Percentiles rank a stretch among this genome's conserved stretches.
Conservation (phyloP, 2,329 filamentous ascomycete genomes). For the Ilyonectria sp. region DNA sequence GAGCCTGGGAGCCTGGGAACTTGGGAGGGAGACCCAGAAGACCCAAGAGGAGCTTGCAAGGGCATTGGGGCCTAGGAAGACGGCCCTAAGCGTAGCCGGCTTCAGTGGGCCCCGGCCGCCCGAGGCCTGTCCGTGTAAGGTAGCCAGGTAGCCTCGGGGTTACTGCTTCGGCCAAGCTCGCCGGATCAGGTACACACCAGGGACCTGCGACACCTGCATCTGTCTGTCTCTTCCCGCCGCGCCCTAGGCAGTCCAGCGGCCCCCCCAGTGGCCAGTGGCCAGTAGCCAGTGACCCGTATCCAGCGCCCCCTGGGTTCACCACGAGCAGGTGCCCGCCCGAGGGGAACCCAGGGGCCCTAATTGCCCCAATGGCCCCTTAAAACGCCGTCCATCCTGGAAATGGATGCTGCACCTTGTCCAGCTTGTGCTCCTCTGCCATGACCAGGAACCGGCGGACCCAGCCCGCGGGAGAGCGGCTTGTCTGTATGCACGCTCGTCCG, state of each 20-base stretch:
- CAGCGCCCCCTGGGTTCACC: not conserved
- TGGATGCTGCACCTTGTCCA: conserved; percentile 22
- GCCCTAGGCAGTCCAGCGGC: not conserved
- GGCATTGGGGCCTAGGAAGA: conserved; percentile 2
- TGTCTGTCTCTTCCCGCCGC: not conserved
- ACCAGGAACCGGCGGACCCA: conserved; percentile 21
- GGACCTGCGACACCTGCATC: not conserved
- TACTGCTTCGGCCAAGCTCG: not conserved
- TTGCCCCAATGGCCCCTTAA: conserved; percentile 15
- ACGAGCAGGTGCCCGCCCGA: not conserved
- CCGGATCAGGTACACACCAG: conserved; percentile 1
- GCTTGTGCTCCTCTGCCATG: not conserved
- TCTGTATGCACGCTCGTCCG: conserved; percentile 6
- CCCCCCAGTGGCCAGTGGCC: not conserved
- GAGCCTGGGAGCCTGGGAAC: conserved; percentile 1
- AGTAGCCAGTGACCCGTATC: not conserved
- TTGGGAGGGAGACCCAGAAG: not conserved
- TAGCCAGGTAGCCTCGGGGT: not conserved
- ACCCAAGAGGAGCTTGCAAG: conserved; percentile 9
- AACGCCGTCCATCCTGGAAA: conserved; percentile 18
- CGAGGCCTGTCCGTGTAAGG: not conserved
- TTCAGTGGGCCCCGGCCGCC: conserved; percentile 6
- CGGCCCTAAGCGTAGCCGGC: conserved; percentile 26
- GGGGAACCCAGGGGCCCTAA: not conserved
- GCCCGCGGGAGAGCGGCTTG: conserved; percentile 30